Conservation (phyloP, 306 rosid species). For the Ormosia semicastrata region DNA sequence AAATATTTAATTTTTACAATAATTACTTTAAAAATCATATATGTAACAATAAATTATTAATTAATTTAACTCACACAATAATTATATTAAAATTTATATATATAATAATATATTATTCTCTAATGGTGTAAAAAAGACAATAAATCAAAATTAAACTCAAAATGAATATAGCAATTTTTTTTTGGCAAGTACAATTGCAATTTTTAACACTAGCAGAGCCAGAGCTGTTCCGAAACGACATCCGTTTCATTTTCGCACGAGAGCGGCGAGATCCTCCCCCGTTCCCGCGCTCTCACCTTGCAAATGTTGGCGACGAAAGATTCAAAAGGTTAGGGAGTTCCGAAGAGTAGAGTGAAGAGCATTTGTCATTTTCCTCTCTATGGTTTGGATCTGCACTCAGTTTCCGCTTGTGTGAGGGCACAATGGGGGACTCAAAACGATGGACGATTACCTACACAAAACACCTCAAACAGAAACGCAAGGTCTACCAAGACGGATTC, state of each 20-base stretch:
- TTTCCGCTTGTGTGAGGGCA: not conserved
- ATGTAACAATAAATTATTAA: too few relatives aligned
- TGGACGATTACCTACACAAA: constrained; percentile 83
- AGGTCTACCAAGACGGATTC: constrained; percentile 79
- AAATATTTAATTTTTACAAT: too few relatives aligned
- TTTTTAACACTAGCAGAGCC: too few relatives aligned
- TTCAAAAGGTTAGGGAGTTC: not conserved
- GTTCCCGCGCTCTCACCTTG: constrained; percentile 26
- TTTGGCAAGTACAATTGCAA: too few relatives aligned
- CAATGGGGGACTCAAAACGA: constrained; percentile 61
- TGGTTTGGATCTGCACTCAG: not conserved
- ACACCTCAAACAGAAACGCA: constrained; percentile 79
- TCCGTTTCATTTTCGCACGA: not conserved
- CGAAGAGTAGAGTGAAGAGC: not conserved
- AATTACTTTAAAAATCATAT: too few relatives aligned
- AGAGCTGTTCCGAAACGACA: not conserved
- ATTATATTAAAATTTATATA: too few relatives aligned
- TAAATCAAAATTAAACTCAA: too few relatives aligned
- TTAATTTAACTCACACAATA: too few relatives aligned
- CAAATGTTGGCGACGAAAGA: not conserved
- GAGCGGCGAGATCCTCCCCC: not conserved
- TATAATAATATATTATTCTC: too few relatives aligned
- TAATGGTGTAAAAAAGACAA: too few relatives aligned
- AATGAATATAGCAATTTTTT: too few relatives aligned
- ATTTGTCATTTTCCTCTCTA: not conserved